A percentile compares a stretch with the other conserved stretches of the same genome.
Conservation (phyloP, 768 basidiomycete genomes). For the Phanerochaete sordida region DNA sequence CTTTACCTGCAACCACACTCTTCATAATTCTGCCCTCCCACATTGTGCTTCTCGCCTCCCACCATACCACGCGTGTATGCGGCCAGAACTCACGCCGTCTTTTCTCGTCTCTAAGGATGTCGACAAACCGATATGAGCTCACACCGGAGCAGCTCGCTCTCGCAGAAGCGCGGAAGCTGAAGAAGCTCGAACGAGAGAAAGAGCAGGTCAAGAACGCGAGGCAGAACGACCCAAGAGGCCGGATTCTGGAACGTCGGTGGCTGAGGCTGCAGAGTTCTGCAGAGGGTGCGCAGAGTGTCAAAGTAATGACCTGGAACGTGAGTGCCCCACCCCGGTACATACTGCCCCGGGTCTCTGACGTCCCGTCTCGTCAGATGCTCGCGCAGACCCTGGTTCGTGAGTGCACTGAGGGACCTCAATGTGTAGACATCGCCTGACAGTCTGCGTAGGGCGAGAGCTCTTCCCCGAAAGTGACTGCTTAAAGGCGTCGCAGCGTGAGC, state of each 20-base stretch:
- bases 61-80: neutral
- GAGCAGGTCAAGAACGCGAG: conserved; percentile 10
- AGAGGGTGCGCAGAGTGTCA: conserved; percentile 29
- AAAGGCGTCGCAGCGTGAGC: conserved; percentile 67
- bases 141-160: conserved; percentile 58
- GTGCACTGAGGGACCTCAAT: conserved; percentile 26
- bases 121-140: conserved; percentile 20
- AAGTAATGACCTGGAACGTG: conserved; percentile 83
- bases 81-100: neutral
- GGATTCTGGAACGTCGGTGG: conserved; percentile 36
- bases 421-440: neutral
- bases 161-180: conserved; percentile 39
- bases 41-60: neutral
- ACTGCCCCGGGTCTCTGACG: conserved; percentile 5
- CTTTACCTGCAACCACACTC: neutral
- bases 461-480: conserved; percentile 86
- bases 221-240: conserved; percentile 18
- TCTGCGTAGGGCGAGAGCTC: conserved; percentile 61
- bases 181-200: conserved; percentile 32
- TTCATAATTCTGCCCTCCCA: neutral
- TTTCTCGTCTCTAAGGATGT: neutral
- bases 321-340: conserved; percentile 28
- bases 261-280: conserved; percentile 17
- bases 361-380: conserved; percentile 47
- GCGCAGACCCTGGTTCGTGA: conserved; percentile 79